Conservation (phyloP, 192 early-diverging fungal species). For the Spinellus fusiger region DNA sequence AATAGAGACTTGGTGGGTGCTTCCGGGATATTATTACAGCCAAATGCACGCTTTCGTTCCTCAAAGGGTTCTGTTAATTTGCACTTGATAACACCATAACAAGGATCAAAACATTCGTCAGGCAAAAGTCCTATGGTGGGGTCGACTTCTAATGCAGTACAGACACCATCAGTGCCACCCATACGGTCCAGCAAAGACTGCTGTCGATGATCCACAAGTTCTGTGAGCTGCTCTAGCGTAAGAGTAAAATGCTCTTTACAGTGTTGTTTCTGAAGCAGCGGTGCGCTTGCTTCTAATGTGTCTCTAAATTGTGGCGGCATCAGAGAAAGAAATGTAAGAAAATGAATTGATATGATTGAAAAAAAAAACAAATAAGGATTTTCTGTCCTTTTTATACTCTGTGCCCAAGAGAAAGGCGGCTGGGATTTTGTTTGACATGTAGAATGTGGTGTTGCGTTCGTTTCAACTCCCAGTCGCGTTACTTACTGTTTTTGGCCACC, state of each 20-base stretch:
- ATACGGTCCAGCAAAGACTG: constrained; percentile 45
- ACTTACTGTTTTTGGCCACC: too few relatives aligned
- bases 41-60: constrained; percentile 38
- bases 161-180: constrained; percentile 54
- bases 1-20: constrained; percentile 46
- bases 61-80: constrained; percentile 19
- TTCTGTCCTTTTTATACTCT: too few relatives aligned
- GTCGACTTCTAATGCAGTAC: constrained; percentile 55
- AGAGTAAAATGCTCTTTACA: constrained; percentile 1
- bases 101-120: constrained; percentile 35
- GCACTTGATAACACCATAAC: constrained; percentile 7
- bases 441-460: too few relatives aligned
- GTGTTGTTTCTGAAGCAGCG: constrained; percentile 2
- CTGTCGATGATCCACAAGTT: constrained; percentile 64
- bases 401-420: too few relatives aligned
- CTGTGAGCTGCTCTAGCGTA: not conserved
- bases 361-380: too few relatives aligned
- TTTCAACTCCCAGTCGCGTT: too few relatives aligned
- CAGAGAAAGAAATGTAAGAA: too few relatives aligned
- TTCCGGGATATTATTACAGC: constrained; percentile 52
- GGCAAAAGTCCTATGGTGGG: constrained; percentile 51
- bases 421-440: too few relatives aligned
- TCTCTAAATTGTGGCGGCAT: constrained; percentile 8
- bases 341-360: too few relatives aligned
- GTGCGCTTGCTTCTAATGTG: not conserved